A percentile compares a stretch with the other conserved stretches of the same genome.
Evolutionary conservation across 1,284 basidiomycete genomes (phyloP).

Genomic region (Leccinum colubrinum): DNA sequence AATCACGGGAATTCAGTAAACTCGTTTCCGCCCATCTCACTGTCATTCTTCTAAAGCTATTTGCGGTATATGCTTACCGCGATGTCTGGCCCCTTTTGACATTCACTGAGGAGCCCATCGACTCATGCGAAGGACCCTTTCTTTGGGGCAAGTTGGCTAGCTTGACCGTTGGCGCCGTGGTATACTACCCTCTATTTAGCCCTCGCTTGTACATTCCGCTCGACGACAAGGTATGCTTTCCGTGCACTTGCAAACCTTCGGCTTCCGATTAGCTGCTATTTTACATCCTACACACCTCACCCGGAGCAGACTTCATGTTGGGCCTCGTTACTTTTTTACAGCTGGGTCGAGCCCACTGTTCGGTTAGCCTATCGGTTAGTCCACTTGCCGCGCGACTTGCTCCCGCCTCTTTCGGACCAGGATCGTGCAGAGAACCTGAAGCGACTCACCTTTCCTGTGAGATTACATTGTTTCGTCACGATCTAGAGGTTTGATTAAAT

Average conservation of each 20-base stretch:
- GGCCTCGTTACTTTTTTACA: not conserved
- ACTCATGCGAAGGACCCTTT: constrained; percentile 23
- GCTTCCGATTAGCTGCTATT: not conserved
- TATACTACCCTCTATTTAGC: constrained; percentile 1
- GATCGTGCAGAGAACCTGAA: not conserved
- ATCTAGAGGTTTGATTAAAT: not conserved
- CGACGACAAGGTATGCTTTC: not conserved
- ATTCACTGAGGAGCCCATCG: constrained; percentile 27
- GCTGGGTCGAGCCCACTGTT: constrained; percentile 1
- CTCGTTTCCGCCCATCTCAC: constrained; percentile 1
- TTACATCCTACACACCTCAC: not conserved
- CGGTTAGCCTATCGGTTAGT: not conserved
- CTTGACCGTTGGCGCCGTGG: not conserved
- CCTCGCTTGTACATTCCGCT: not conserved
- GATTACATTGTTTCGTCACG: not conserved
- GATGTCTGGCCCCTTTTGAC: constrained; percentile 56
- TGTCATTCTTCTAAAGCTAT: constrained; percentile 14
- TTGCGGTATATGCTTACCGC: constrained; percentile 46
- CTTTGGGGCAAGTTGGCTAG: constrained; percentile 23
- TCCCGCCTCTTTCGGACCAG: not conserved
- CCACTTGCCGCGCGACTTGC: not conserved
- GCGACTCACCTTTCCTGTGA: not conserved
- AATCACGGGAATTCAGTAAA: not conserved
- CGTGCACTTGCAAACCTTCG: not conserved
- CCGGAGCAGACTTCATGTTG: constrained; percentile 1